phyloP scores from a whole-genome alignment of 495 filamentous ascomycete species.

The Xylaria curta region DNA sequence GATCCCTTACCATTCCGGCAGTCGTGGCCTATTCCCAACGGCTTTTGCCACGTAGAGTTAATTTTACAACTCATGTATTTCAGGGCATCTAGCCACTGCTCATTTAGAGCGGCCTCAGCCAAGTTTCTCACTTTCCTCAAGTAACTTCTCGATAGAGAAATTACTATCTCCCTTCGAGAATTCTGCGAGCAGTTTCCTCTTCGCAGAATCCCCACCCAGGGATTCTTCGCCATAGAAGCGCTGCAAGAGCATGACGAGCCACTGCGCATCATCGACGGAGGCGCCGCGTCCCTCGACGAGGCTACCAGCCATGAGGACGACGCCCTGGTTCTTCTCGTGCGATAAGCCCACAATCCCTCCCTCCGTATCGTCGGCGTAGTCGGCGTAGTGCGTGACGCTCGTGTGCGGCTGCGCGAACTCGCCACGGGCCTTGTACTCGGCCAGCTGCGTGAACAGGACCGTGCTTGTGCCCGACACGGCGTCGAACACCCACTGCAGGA shows the following conservation, averaged over 20 bases:
- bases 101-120: constrained; percentile 40
- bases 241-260: constrained; percentile 93
- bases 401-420: constrained; percentile 91
- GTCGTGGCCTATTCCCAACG: not conserved
- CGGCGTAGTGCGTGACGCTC: constrained; percentile 86
- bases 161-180: constrained; percentile 77
- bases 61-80: not conserved
- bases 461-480: constrained; percentile 70
- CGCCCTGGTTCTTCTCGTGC: constrained; percentile 68
- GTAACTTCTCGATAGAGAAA: constrained; percentile 82
- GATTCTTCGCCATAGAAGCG: constrained; percentile 76
- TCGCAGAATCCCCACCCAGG: constrained; percentile 50
- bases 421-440: constrained; percentile 88
- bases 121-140: constrained; percentile 86
- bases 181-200: constrained; percentile 75
- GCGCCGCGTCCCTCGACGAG: constrained; percentile 81
- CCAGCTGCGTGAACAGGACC: constrained; percentile 90
- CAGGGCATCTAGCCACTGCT: not conserved
- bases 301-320: constrained; percentile 84
- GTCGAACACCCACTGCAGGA: constrained; percentile 77
- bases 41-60: not conserved
- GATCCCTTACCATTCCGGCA: not conserved
- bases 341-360: constrained; percentile 2
- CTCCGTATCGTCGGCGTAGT: constrained; percentile 41
- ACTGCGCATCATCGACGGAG: constrained; percentile 77